Evolutionary conservation across 352 stramenopile species (phyloP), one percentile per base, ranked within the genome.

Genomic region (Globisporangium mamillatum): DNA sequence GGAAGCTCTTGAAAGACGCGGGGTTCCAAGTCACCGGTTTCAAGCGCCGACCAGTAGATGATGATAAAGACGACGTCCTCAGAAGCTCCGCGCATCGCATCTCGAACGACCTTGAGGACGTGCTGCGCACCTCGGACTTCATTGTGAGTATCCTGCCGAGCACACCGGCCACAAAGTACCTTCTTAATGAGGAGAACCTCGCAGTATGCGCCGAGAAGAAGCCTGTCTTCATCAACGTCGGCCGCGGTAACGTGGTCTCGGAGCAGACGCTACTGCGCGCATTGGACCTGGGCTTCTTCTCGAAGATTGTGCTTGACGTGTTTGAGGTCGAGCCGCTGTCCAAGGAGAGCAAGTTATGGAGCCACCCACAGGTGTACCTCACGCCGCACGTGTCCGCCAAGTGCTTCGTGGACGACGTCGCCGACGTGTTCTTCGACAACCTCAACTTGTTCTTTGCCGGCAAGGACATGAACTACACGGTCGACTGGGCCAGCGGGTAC

Each of bases 221-320:
- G 67, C 86, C 89, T 20, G 82, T 95, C 60, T 87, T 97, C 63
- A 82, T 97, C 71, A 97, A 97, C 72, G 87, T 94, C 62, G 91
- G 91, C 4, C 82, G 89, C 54, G 91, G 91, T 14, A 89, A 97
- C 67, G 74, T 97, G 4, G 81, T 95, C 59, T 69, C 71, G 24
- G 86, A 95, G 72, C 60, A 60, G n/a, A 73, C 76, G 18, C 67
- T 97, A 58, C n/a, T 97, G 25, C 8, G 38, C n/a, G 87, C 89
- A 27, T 66, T 97, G 41, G 78, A 96, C 62, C 58, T 75, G 1
- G 62, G 76, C 22, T 78, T 85, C 36, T 79, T 97, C 7, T 89
- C 82, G 18, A 79, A 73, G 36, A 79, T 78, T 4, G 82, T 89
- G 67, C 69, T 93, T 24, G 82, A 93, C 56, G 81, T 90, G 48